Conservation (phyloP, 805 yeast genomes). For the Komagataella populi region DNA sequence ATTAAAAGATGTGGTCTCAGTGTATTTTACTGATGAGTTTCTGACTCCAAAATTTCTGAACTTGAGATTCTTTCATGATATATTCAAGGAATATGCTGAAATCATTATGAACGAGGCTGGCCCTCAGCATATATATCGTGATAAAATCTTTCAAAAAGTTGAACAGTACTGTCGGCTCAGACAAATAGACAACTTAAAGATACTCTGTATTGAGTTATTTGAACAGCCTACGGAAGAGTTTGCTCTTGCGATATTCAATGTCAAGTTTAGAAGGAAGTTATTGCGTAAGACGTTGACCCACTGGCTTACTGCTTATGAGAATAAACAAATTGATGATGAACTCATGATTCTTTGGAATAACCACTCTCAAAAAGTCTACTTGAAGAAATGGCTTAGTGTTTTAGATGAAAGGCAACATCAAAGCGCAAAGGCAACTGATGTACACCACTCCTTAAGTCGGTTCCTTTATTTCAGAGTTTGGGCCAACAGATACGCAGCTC, state of each 20-base stretch:
- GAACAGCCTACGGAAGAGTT: neutral
- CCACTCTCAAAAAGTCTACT: neutral
- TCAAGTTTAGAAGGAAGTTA: neutral
- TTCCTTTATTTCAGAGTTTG: neutral
- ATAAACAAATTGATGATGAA: neutral
- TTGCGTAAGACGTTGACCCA: neutral
- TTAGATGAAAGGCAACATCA: neutral
- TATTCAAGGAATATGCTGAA: neutral
- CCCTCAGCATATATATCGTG: neutral
- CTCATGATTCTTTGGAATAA: neutral
- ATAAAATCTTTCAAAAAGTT: conserved; percentile 2
- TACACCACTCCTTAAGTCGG: neutral
- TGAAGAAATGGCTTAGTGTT: neutral
- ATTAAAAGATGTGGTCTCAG: neutral
- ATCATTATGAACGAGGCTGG: neutral
- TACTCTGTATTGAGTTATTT: neutral
- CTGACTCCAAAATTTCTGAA: neutral
- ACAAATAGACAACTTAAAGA: neutral
- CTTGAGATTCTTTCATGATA: neutral
- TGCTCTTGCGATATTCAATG: neutral
- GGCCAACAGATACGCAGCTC: neutral
- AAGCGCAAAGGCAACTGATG: neutral
- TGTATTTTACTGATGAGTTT: neutral
- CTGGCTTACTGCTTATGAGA: neutral
- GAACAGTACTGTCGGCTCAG: neutral